Evolutionary conservation across 192 early-diverging fungal species (phyloP), one percentile per base, ranked within the genome.

Genomic region (Chytriomyces confervae): DNA sequence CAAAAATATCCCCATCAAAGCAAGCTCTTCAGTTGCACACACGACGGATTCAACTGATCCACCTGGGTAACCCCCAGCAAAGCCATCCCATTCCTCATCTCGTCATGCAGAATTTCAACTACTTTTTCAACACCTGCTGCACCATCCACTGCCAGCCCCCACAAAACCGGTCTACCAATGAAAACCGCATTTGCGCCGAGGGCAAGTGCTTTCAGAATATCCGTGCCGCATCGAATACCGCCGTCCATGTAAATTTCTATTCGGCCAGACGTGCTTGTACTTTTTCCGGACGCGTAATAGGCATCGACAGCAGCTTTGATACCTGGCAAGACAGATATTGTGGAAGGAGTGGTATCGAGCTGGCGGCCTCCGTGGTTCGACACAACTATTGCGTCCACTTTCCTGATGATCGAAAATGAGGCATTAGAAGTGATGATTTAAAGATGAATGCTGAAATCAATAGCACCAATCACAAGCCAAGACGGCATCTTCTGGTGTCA

Each of bases 341-440:
- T 43, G 23, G 76, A 47, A 23, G 63, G 78, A 3, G 61, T 45
- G 8, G 73, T 66, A 48, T 82, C 81, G 11, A 82, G 51, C 53
- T 82, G 81, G 5, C 81, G 71, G 13, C 81, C 81, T 13, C 81
- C 81, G 48, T 82, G 81, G 61, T 82, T 82, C 8, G 18, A 29
- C 11, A 69, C 47, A 48, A 69, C 47, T 16, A 69, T 48, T 10
- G 45, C 67, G 27, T 69, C 67, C n/a, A 69, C 67, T 18, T 65
- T 65, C 63, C 63, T 65, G 53, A 20, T 57, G 16, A 20, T 65
- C 2, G 16, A 8, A 2, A 65, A 23, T 11, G n/a, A 13, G 29
- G 13, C 63, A 65, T 11, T 29, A 24, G 36, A 1, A 36, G 36
- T 36, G 36, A 36, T 13, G 20, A 27, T 65, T 65, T 29, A 5